phyloP scores from a whole-genome alignment of 148 eudicot species.

The Nyssa sinensis region DNA sequence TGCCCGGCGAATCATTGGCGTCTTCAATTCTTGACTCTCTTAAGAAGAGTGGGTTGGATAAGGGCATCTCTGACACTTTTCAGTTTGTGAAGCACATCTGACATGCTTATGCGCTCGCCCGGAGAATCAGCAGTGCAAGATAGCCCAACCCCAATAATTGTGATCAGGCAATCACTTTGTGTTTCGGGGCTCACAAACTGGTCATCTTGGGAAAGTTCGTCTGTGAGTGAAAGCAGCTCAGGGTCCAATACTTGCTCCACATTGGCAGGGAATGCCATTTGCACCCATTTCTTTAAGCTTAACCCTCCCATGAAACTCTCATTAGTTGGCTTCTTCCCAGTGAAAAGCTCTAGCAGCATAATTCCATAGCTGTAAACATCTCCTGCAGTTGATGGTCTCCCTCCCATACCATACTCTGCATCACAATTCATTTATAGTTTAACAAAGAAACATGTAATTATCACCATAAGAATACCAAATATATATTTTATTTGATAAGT shows the following conservation, averaged over 20 bases:
- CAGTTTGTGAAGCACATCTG: constrained; percentile 45
- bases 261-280: constrained; percentile 20
- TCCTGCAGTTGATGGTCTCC: constrained; percentile 44
- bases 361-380: constrained; percentile 59
- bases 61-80: constrained; percentile 22
- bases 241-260: constrained; percentile 35
- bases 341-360: constrained; percentile 49
- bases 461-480: too few relatives aligned
- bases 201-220: neutral
- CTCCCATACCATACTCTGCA: constrained; percentile 57
- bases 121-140: constrained; percentile 43
- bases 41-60: neutral
- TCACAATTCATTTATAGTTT: neutral
- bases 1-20: too few relatives aligned
- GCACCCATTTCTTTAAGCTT: constrained; percentile 44
- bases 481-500: too few relatives aligned
- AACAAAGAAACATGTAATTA: too few relatives aligned
- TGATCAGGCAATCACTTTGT: constrained; percentile 14
- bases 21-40: neutral
- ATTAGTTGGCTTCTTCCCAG: constrained; percentile 46
- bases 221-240: constrained; percentile 13
- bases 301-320: constrained; percentile 32
- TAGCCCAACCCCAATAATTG: constrained; percentile 42
- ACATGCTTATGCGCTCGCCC: constrained; percentile 37
- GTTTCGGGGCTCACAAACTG: constrained; percentile 2